These are phyloP conservation scores for Juncus effusus DNA, from an alignment of 176 grass and related monocot species.

Conservation along the genomic window DNA sequence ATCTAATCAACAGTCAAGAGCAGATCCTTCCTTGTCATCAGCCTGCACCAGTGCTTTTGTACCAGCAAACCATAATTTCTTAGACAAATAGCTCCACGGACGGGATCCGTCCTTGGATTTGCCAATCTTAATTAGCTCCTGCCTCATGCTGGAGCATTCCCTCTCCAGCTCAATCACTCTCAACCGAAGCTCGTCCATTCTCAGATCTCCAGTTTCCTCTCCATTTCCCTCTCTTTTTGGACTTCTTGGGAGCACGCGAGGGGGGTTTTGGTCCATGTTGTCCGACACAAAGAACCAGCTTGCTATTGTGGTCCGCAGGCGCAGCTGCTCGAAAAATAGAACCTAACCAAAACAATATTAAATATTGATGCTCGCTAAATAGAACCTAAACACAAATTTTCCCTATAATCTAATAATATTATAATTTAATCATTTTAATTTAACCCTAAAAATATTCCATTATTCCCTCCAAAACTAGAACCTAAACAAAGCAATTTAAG, in stretches of 20 bases:
- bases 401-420: no score
- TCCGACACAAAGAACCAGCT: slow-evolving; percentile 56
- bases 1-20: slow-evolving; percentile 14
- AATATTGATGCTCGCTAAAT: no score
- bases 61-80: slow-evolving; percentile 43
- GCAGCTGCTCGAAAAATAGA: slow-evolving; percentile 91
- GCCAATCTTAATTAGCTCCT: slow-evolving; percentile 44
- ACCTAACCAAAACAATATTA: slow-evolving; percentile 15
- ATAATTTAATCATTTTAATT: no score
- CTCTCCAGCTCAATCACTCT: slow-evolving; percentile 54
- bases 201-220: slow-evolving; percentile 37
- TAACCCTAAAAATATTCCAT: no score
- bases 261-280: slow-evolving; percentile 30
- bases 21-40: slow-evolving; percentile 1
- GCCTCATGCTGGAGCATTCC: slow-evolving; percentile 56
- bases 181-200: slow-evolving; percentile 42
- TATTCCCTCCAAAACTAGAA: no score
- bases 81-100: slow-evolving; percentile 33
- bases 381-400: no score
- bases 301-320: slow-evolving; percentile 61
- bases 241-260: slow-evolving; percentile 19
- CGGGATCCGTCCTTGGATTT: slow-evolving; percentile 37
- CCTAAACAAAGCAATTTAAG: no score
- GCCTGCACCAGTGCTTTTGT: slow-evolving; percentile 10
- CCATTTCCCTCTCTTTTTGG: not conserved